Base-by-base conservation (phyloP, 768 basidiomycete genomes). In the Holtermanniella nyarrowii region DNA sequence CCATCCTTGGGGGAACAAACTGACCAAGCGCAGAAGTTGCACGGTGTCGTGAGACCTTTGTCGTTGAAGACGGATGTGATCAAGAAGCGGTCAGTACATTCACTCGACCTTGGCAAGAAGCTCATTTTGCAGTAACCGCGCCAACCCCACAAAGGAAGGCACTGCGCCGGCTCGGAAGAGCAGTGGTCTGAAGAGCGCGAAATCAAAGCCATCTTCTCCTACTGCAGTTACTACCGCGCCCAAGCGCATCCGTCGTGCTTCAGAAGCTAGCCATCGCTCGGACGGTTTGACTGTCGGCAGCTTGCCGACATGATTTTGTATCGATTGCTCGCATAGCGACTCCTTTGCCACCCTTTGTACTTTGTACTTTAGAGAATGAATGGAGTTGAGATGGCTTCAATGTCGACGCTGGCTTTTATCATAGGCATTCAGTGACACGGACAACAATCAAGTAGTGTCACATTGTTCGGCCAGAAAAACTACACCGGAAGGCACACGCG, bases 41-140 rank as follows among this genome's bases (percentile, higher is more conserved):
- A 97, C 64, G 89, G 89, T 44, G 90, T 96, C 46, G 86, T 90
- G 4, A 80, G 93, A 49, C 93, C 93, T 5, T 75, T 93, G 57
- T 91, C 89, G 37, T 78, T 97, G 55, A 95, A 95, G 78, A 96
- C 91, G 41, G 88, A 96, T 69, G 85, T 91, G 43, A 95, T 93
- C 74, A 95, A 96, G 82, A 96, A 95, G 76, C 57, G 70, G 65
- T 70, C 24, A 54, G 69, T 20, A 10, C 5, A 24, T 47, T n/a
- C 26, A 24, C 5, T 24, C 46, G 14, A 24, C 26, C 20, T 11
- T 44, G 13, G 12, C 11, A 14, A 11, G 5, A 27, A 5, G 20
- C 13, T 26, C 16, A 24, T 14, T 10, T 12, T 12, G 12, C 25
- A 50, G 49, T 13, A 50, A 50, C 23, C 39, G 49, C 21, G 39